phyloP scores from a whole-genome alignment of 345 rosid genomes.

The Syzygium jambos region DNA sequence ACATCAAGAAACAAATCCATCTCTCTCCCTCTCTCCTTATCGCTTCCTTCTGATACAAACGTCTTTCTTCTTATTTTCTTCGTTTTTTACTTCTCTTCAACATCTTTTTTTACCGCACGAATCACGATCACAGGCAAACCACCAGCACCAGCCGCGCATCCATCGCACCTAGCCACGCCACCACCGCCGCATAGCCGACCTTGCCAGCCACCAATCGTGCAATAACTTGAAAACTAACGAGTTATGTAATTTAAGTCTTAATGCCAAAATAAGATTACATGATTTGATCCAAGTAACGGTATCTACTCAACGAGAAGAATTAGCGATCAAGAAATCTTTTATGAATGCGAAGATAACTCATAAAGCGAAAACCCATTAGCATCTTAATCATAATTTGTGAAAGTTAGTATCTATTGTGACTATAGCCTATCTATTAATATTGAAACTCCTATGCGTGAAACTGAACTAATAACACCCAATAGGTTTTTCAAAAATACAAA shows the following conservation, averaged over 20 bases:
- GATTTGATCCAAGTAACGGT: accelerated
- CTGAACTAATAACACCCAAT: background rate
- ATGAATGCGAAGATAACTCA: background rate
- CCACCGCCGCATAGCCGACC: background rate
- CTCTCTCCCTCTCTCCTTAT: background rate
- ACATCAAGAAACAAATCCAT: background rate
- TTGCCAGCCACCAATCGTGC: background rate
- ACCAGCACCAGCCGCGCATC: background rate
- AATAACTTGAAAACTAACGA: background rate
- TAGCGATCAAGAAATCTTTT: background rate
- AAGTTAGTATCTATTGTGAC: background rate
- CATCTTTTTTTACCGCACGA: background rate
- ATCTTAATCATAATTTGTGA: background rate
- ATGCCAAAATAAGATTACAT: background rate
- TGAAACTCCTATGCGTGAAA: background rate
- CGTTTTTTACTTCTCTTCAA: background rate
- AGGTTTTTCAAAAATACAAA: background rate
- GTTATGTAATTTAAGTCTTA: background rate
- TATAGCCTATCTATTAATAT: background rate
- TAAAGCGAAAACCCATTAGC: background rate
- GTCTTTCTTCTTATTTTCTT: background rate
- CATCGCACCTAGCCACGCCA: background rate
- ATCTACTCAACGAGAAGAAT: background rate
- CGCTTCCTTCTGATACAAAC: accelerated
- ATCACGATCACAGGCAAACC: background rate